Evolutionary conservation across 2,329 filamentous ascomycete species (phyloP), one percentile per base, ranked within the genome.

Genomic region (Neoarthrinium moseri): DNA sequence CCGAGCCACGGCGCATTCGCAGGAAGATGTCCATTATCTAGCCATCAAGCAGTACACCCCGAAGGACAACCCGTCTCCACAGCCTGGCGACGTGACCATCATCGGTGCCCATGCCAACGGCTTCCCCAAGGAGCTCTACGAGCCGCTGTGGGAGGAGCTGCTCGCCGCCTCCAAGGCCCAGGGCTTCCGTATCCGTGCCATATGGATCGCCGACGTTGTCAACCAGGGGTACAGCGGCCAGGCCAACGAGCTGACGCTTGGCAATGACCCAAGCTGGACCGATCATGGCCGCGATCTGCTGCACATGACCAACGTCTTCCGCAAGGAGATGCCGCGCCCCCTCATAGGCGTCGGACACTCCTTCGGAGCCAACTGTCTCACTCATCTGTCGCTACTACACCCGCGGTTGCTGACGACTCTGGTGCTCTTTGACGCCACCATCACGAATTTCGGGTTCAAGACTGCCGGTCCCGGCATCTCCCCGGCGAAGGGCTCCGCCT

Each of bases 91-190:
- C 65, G 72, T 96, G 7, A 96, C 90, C 17, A 84, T 97, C 48
- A 83, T 97, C 45, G 90, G 80, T 10, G 86, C 86, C 4, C 91
- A 96, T 68, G 92, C 90, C 40, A 96, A 96, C 70, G 92, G 86
- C 10, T 96, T 96, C 55, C 87, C 89, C 10, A 97, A 96, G 87
- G 92, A 97, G 73, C 69, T 96, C 2, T 96, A 96, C 61, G 91
- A 96, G 59, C 88, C 92, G 0, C 72, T 96, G 0, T 96, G 91
- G 87, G 89, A 92, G 48, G 89, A 96, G 42, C 72, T 96, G 2
- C 73, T 87, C 55, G 67, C 74, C 15, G 70, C 74, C 15, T 71
- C 84, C 5, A 76, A 78, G 53, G 62, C 67, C 12, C 71, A 75
- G 46, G 83, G 82, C 15, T 80, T 95, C 56, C 75, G 77, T 2